These are phyloP conservation scores for Arachis hypogaea DNA, from an alignment of 306 rosid species.

Conservation along the genomic window DNA sequence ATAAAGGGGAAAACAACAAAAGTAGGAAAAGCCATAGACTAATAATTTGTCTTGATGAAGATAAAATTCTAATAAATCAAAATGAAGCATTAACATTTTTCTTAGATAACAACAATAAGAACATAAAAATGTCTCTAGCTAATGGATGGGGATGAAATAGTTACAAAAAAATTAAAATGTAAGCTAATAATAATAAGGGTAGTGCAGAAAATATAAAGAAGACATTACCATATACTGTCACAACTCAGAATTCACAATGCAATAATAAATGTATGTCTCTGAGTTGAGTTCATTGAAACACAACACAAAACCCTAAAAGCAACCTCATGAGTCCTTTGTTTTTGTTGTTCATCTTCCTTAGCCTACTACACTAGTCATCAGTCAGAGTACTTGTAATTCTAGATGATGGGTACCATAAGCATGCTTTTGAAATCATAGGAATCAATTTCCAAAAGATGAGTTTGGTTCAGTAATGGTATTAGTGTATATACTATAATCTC, in stretches of 20 bases:
- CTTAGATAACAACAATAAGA: too few species aligned
- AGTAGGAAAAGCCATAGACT: too few species aligned
- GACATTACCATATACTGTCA: slow-evolving; percentile 60
- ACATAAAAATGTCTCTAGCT: background rate
- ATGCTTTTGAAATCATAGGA: background rate
- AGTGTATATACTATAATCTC: background rate
- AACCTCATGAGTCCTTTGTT: slow-evolving; percentile 25
- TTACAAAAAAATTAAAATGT: too few species aligned
- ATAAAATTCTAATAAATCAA: background rate
- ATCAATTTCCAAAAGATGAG: background rate
- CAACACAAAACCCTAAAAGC: slow-evolving; percentile 50
- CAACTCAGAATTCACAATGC: slow-evolving; percentile 6
- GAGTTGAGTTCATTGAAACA: slow-evolving; percentile 34
- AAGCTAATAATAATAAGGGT: too few species aligned
- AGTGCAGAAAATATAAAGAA: slow-evolving; percentile 47
- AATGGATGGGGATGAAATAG: too few species aligned
- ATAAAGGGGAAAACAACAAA: too few species aligned
- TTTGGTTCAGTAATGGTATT: slow-evolving; percentile 1
- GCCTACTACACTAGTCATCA: slow-evolving; percentile 3
- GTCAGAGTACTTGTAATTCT: slow-evolving; percentile 38
- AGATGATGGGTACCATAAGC: slow-evolving; percentile 29
- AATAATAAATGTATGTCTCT: slow-evolving; percentile 37
- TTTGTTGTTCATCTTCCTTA: slow-evolving; percentile 43
- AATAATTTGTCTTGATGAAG: background rate
- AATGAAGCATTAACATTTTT: background rate